Evolutionary conservation across 208 protist species (phyloP), one percentile per base, ranked within the genome.

Genomic region (Novymonas esmeraldas): DNA sequence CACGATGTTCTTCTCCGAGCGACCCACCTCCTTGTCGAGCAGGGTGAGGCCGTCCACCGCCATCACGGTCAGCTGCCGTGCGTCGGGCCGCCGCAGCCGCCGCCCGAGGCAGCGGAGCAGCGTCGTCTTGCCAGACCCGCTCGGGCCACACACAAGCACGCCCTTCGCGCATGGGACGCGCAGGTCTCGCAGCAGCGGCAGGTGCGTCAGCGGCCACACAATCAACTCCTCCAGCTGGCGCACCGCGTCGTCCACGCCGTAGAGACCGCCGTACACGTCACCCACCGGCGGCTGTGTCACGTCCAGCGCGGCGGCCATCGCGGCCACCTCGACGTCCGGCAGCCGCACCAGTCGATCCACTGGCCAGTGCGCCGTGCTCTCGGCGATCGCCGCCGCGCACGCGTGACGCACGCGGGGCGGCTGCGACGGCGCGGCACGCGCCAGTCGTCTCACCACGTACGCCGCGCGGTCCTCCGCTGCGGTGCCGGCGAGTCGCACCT

Each of bases 21-120:
- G 60, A 1, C 95, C 95, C 13, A 97, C 93, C 63, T 93, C 88
- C 79, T 97, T 97, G 59, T 85, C 79, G 31, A 97, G 72, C 2
- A 98, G 70, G 29, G 85, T 69, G 31, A 94, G 87, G 0, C 83
- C 89, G 38, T 95, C 87, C 11, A 89, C 73, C 34, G 92, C 55
- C 57, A 94, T 78, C 26, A 95, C 84, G 54, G 89, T 73, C 20
- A 94, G 44, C 42, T 70, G 68, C 33, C 65, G 59, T 5, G 57
- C 66, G 49, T 67, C 67, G 38, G 58, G 69, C 60, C 64, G 39
- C 58, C 64, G 73, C 45, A 95, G 80, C 10, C 85, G 82, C 28
- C 72, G 49, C 34, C 65, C 79, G 31, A 95, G 71, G 14, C 82
- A 71, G 28, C 57, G 50, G 36, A 96, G 73, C 9, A 97, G 66